Evolutionary conservation across 768 basidiomycete species (phyloP).

Genomic region (Kwoniella bestiolae): DNA sequence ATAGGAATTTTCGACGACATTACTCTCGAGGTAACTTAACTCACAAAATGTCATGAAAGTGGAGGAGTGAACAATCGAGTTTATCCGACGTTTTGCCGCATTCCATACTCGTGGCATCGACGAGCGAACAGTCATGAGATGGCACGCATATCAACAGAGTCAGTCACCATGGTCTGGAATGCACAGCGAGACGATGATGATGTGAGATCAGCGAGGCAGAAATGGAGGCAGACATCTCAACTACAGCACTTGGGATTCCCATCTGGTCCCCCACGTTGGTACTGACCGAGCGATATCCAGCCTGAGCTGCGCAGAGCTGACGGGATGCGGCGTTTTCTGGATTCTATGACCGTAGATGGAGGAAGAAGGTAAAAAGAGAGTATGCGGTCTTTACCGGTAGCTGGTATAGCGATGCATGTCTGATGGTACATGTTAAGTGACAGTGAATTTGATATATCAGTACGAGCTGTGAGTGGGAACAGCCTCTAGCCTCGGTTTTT

Average conservation of each 20-base stretch:
- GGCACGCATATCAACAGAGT: neutral
- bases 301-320: neutral
- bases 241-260: slow-evolving; percentile 3
- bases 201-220: no score
- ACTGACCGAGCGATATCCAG: slow-evolving; percentile 1
- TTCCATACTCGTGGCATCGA: no score
- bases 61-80: neutral
- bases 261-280: slow-evolving; percentile 4
- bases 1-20: neutral
- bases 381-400: neutral
- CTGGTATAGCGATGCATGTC: neutral
- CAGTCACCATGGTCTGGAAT: neutral
- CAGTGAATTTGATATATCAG: neutral
- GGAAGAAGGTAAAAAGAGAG: neutral
- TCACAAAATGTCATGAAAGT: neutral
- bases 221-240: no score
- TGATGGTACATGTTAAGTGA: neutral
- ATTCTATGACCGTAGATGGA: slow-evolving; percentile 3
- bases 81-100: neutral
- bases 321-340: slow-evolving; percentile 1
- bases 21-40: no score
- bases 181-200: neutral
- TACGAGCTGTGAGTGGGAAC: neutral
- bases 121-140: neutral
- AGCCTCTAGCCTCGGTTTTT: neutral